Conservation (phyloP, 495 filamentous ascomycete genomes). For the Penicillium taxi region DNA sequence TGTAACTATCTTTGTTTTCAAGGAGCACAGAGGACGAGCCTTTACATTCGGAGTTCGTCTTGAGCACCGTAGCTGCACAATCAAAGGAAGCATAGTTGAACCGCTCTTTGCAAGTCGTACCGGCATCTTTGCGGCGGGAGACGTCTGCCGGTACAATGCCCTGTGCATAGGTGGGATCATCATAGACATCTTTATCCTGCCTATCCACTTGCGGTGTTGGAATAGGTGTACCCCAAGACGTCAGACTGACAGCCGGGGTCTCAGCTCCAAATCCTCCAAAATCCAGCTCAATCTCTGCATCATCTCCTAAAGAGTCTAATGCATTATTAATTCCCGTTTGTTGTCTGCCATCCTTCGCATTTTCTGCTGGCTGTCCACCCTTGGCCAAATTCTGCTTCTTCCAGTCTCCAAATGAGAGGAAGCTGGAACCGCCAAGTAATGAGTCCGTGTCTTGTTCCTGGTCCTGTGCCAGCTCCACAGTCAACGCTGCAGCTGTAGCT, state of each 20-base stretch:
- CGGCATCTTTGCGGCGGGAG: constrained; percentile 75
- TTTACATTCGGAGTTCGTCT: constrained; percentile 76
- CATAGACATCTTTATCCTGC: constrained; percentile 14
- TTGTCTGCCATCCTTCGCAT: constrained; percentile 45
- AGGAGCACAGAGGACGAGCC: constrained; percentile 79
- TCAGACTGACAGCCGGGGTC: constrained; percentile 28
- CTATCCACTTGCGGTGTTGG: constrained; percentile 26
- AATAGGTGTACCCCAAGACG: constrained; percentile 27
- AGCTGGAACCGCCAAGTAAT: constrained; percentile 71
- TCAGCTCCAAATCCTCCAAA: constrained; percentile 63
- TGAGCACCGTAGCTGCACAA: constrained; percentile 86
- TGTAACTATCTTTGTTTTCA: constrained; percentile 97
- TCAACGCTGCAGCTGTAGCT: constrained; percentile 4
- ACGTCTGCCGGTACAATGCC: constrained; percentile 35
- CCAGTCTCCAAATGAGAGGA: constrained; percentile 98
- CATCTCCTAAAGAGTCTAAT: constrained; percentile 72
- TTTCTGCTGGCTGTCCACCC: constrained; percentile 73
- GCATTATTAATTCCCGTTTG: constrained; percentile 54
- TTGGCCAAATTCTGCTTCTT: constrained; percentile 88
- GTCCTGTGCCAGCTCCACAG: constrained; percentile 9
- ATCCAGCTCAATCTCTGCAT: constrained; percentile 83
- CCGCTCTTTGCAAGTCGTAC: constrained; percentile 88
- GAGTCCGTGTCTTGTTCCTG: constrained; percentile 54
- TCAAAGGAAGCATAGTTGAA: constrained; percentile 98
- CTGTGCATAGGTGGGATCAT: constrained; percentile 22